Percentiles rank a stretch among this genome's conserved stretches.
phyloP scores from a whole-genome alignment of 208 protist species.

The Leishmania lainsoni region DNA sequence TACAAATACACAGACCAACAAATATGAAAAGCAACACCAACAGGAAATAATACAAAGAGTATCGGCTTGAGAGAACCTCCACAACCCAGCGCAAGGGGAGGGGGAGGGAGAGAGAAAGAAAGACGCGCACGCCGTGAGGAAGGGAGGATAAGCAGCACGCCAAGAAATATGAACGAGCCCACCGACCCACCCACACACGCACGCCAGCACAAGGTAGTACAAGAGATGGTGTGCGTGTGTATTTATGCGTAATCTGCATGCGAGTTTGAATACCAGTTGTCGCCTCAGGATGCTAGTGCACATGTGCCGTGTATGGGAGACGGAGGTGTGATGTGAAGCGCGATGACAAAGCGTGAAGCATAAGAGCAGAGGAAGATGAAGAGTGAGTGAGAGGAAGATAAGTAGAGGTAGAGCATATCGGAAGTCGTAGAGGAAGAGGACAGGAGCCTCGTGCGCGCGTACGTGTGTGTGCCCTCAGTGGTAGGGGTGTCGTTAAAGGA shows the following conservation, averaged over 20 bases:
- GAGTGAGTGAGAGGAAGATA: neutral
- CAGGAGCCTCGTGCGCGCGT: neutral
- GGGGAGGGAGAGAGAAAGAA: neutral
- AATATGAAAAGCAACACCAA: neutral
- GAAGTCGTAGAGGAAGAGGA: neutral
- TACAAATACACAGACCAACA: neutral
- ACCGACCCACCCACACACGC: neutral
- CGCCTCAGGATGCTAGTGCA: neutral
- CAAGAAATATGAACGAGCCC: neutral
- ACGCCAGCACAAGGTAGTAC: neutral
- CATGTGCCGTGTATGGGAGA: neutral
- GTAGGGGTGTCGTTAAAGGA: neutral
- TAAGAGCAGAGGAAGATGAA: neutral
- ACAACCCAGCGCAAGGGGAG: neutral
- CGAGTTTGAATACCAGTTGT: neutral
- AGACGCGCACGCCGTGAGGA: neutral
- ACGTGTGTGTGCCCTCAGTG: neutral
- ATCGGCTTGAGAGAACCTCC: neutral
- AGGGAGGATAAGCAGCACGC: neutral
- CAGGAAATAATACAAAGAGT: neutral
- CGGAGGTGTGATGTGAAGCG: neutral
- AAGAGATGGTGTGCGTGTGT: neutral
- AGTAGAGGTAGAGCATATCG: neutral
- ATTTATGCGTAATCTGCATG: neutral
- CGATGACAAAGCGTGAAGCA: neutral